Percentiles rank a stretch among this genome's conserved stretches.
phyloP scores from a whole-genome alignment of 148 eudicot species.

The Rhododendron henanense region DNA sequence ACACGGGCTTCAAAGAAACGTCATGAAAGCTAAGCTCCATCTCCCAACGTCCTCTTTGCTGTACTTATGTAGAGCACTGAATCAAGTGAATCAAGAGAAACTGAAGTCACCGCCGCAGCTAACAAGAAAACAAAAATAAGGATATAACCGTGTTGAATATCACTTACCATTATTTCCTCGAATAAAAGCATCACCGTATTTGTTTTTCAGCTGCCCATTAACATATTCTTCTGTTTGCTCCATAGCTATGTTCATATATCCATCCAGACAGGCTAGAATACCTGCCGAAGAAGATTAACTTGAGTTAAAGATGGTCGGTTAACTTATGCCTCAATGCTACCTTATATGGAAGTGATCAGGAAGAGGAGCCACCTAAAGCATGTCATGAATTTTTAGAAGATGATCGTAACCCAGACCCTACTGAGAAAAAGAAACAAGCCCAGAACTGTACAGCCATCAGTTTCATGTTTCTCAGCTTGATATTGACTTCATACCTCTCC shows the following conservation, averaged over 20 bases:
- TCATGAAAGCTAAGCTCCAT: conserved; percentile 50
- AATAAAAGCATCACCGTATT: conserved; percentile 94
- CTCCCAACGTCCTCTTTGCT: conserved; percentile 73
- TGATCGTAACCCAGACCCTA: not conserved
- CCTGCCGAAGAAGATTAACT: conserved; percentile 37
- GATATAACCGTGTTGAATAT: not conserved
- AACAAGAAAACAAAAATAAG: not conserved
- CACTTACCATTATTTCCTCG: conserved; percentile 90
- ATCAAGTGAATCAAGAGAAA: conserved; percentile 11
- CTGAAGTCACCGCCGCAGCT: not conserved
- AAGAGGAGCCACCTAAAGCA: not conserved
- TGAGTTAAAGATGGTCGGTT: not conserved
- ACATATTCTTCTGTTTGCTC: conserved; percentile 99
- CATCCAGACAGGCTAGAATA: conserved; percentile 91
- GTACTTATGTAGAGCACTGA: conserved; percentile 97
- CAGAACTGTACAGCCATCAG: not conserved
- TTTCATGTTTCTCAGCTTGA: not conserved
- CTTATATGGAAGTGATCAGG: not conserved
- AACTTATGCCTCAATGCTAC: not conserved
- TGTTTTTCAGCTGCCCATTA: conserved; percentile 90
- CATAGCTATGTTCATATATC: conserved; percentile 98
- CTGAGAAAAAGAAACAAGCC: not conserved
- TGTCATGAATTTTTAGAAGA: not conserved
- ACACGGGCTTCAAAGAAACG: not conserved
- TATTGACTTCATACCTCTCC: not conserved